phyloP scores from a whole-genome alignment of 1,284 basidiomycete genomes.

The Ustilago xerochloae region DNA sequence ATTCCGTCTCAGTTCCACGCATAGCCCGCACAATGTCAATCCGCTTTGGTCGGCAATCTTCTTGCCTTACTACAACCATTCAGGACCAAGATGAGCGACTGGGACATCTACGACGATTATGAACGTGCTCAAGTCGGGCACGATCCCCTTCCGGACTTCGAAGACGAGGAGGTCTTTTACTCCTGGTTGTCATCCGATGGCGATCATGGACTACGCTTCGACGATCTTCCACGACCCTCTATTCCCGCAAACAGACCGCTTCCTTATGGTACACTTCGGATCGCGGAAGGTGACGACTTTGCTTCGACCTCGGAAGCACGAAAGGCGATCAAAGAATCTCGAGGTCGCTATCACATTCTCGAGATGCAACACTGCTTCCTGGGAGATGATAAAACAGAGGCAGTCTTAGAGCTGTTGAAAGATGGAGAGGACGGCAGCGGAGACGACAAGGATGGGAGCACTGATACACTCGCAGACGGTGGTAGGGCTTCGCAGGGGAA shows the following conservation, averaged over 20 bases:
- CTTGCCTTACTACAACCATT: no score
- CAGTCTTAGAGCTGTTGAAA: conserved; percentile 7
- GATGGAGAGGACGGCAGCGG: no score
- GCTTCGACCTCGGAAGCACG: background rate
- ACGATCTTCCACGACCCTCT: background rate
- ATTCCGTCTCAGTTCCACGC: no score
- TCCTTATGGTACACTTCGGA: conserved; percentile 19
- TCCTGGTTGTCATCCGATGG: conserved; percentile 19
- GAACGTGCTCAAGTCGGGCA: no score
- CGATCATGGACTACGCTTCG: no score
- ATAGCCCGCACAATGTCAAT: background rate
- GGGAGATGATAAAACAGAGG: conserved; percentile 4
- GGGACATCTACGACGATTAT: conserved; percentile 19
- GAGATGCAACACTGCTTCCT: conserved; percentile 13
- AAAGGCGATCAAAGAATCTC: background rate
- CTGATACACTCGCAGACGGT: no score
- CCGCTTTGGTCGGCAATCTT: no score
- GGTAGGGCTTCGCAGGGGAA: background rate
- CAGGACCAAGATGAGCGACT: conserved; percentile 3
- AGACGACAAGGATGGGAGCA: background rate
- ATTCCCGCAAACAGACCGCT: background rate
- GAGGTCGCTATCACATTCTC: conserved; percentile 20
- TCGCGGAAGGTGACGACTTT: conserved; percentile 14
- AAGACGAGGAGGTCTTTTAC: no score
- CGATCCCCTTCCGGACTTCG: no score